Conservation (phyloP, 257 asterid species). For the Lycium barbarum region DNA sequence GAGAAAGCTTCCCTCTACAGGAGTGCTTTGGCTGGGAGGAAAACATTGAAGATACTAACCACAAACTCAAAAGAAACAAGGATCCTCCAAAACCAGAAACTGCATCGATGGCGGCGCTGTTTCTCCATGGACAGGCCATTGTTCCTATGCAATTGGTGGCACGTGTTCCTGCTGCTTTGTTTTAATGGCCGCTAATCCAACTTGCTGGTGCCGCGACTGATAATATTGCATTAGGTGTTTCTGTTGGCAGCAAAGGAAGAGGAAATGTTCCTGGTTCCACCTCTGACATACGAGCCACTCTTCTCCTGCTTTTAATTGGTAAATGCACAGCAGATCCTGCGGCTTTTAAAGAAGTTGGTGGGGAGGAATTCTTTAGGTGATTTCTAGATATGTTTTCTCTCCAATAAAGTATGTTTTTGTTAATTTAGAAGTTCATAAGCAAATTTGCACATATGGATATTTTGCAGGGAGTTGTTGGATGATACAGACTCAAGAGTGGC, state of each 20-base stretch:
- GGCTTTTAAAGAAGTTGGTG: slow-evolving; percentile 87
- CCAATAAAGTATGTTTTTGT: slow-evolving; percentile 30
- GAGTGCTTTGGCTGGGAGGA: slow-evolving; percentile 55
- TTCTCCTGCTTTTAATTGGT: slow-evolving; percentile 94
- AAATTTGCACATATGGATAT: slow-evolving; percentile 25
- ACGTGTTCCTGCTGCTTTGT: slow-evolving; percentile 96
- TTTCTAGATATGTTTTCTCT: slow-evolving; percentile 35
- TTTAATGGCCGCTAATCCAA: slow-evolving; percentile 98
- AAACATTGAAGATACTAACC: slow-evolving; percentile 55
- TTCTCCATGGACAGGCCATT: slow-evolving; percentile 93
- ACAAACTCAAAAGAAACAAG: slow-evolving; percentile 50
- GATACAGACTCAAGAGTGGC: slow-evolving; percentile 99
- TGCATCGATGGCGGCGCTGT: slow-evolving; percentile 92
- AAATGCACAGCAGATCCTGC: slow-evolving; percentile 96
- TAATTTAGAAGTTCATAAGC: slow-evolving; percentile 16
- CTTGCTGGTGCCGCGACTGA: slow-evolving; percentile 98
- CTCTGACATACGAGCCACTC: slow-evolving; percentile 97
- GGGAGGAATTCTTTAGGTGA: slow-evolving; percentile 93
- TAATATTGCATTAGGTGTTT: slow-evolving; percentile 96
- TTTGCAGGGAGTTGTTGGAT: slow-evolving; percentile 85
- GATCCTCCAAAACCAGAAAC: slow-evolving; percentile 60
- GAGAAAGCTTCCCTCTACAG: slow-evolving; percentile 46
- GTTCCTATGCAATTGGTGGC: slow-evolving; percentile 99
- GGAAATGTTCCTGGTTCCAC: slow-evolving; percentile 99
- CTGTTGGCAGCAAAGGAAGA: slow-evolving; percentile 99